Percentiles rank a stretch among this genome's conserved stretches.
phyloP scores from a whole-genome alignment of 2,329 filamentous ascomycete species.

The Scedosporium dehoogii region DNA sequence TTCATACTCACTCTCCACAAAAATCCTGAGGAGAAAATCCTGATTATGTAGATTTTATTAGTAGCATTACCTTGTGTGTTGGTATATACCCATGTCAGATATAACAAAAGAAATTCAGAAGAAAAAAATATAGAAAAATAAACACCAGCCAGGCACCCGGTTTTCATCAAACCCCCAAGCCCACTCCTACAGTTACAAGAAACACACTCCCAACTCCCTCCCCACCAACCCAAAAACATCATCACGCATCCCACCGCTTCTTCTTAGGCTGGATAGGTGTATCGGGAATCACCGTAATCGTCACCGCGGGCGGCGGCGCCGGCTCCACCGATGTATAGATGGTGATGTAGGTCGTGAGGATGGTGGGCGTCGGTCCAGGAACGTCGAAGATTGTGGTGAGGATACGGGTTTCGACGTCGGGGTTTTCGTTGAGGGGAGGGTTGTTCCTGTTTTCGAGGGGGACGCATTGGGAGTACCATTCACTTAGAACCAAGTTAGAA shows the following conservation, averaged over 20 bases:
- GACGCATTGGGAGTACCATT: constrained; percentile 8
- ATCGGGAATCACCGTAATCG: constrained; percentile 2
- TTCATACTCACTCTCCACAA: not conserved
- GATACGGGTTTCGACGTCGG: constrained; percentile 4
- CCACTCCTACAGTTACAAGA: constrained; percentile 2
- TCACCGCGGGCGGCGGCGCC: not conserved
- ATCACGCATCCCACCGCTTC: not conserved
- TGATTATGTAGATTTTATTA: not conserved
- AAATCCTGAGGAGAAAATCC: not conserved
- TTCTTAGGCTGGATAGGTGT: not conserved
- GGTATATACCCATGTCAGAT: not conserved
- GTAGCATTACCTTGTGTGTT: not conserved
- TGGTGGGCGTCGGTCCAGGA: constrained; percentile 7
- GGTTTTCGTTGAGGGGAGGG: not conserved
- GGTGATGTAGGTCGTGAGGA: constrained; percentile 8
- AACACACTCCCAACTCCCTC: not conserved
- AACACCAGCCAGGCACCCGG: not conserved
- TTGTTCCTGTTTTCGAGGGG: not conserved
- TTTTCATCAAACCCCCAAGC: not conserved
- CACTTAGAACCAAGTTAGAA: not conserved
- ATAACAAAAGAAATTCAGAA: not conserved
- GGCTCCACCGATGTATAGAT: constrained; percentile 2
- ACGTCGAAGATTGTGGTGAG: constrained; percentile 8
- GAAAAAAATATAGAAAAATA: not conserved
- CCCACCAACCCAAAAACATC: not conserved